Evolutionary conservation across 225 moss, liverwort and hornwort species (phyloP).

Genomic region (Polytrichum formosum): DNA sequence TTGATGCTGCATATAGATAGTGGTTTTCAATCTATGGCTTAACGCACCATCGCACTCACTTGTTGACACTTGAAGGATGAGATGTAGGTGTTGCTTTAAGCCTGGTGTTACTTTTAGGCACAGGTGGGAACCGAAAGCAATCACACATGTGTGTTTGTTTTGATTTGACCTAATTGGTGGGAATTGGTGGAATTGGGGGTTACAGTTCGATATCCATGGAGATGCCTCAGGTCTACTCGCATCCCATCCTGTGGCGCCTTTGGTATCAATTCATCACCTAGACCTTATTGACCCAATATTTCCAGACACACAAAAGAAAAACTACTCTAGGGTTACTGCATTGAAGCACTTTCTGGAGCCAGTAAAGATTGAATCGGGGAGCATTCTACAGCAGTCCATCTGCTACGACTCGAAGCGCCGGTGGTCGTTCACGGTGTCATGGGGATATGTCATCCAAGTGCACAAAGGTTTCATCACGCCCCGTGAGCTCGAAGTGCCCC

Average conservation of each 20-base stretch:
- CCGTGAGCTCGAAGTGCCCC: conserved; percentile 41
- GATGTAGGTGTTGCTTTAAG: too few species aligned
- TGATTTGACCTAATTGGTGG: not conserved
- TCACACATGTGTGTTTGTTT: not conserved
- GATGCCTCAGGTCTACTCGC: conserved; percentile 51
- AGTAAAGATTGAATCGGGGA: conserved; percentile 35
- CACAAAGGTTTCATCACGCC: conserved; percentile 48
- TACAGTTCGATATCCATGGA: conserved; percentile 46
- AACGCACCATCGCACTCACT: too few species aligned
- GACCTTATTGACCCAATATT: conserved; percentile 46
- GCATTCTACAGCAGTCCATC: conserved; percentile 48
- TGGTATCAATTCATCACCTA: conserved; percentile 50
- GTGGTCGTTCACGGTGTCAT: conserved; percentile 47
- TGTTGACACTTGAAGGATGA: too few species aligned
- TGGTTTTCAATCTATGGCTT: too few species aligned
- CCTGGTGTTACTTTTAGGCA: too few species aligned
- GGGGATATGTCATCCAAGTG: conserved; percentile 54
- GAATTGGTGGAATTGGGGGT: not conserved
- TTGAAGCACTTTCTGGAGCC: conserved; percentile 38
- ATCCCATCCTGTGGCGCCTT: conserved; percentile 40
- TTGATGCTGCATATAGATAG: too few species aligned
- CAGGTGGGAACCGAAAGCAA: too few species aligned
- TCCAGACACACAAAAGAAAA: conserved; percentile 30
- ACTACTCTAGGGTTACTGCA: conserved; percentile 33
- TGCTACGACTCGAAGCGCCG: conserved; percentile 30